These are phyloP conservation scores for Penicillium sp. DNA, from an alignment of 2,329 filamentous ascomycete species.

Conservation along the genomic window DNA sequence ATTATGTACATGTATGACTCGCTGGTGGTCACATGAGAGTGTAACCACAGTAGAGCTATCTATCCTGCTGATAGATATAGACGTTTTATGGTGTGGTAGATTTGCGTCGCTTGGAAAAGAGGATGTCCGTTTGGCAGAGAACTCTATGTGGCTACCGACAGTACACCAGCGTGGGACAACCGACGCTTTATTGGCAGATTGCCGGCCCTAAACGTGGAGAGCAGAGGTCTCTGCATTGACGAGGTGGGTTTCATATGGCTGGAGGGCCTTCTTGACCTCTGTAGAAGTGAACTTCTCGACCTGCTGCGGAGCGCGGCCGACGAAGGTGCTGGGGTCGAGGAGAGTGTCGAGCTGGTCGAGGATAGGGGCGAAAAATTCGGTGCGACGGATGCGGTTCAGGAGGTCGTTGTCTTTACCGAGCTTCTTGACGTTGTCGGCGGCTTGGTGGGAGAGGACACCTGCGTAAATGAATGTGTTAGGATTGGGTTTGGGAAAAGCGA, in stretches of 20 bases:
- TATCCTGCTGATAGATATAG: neutral
- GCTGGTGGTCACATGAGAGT: neutral
- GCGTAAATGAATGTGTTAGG: conserved; percentile 22
- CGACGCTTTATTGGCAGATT: neutral
- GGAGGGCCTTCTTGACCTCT: conserved; percentile 54
- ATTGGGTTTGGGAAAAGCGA: neutral
- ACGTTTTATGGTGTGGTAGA: neutral
- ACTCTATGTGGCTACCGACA: neutral
- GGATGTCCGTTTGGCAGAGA: neutral
- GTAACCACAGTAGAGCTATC: neutral
- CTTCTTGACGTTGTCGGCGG: conserved; percentile 71
- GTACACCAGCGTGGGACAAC: neutral
- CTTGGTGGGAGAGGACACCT: conserved; percentile 75
- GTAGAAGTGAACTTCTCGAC: conserved; percentile 58
- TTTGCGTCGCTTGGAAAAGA: neutral
- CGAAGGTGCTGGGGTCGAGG: conserved; percentile 66
- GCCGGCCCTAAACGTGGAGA: conserved; percentile 42
- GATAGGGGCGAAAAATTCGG: conserved; percentile 74
- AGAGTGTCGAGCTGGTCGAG: conserved; percentile 71
- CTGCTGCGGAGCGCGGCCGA: conserved; percentile 60
- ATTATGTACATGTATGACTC: conserved; percentile 6
- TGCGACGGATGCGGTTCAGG: conserved; percentile 74
- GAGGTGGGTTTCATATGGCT: conserved; percentile 50
- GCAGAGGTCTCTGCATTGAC: conserved; percentile 44
- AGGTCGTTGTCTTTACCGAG: conserved; percentile 80